These are phyloP conservation scores for Taphrina confusa DNA, from an alignment of 1,139 yeast species.

Conservation along the genomic window DNA sequence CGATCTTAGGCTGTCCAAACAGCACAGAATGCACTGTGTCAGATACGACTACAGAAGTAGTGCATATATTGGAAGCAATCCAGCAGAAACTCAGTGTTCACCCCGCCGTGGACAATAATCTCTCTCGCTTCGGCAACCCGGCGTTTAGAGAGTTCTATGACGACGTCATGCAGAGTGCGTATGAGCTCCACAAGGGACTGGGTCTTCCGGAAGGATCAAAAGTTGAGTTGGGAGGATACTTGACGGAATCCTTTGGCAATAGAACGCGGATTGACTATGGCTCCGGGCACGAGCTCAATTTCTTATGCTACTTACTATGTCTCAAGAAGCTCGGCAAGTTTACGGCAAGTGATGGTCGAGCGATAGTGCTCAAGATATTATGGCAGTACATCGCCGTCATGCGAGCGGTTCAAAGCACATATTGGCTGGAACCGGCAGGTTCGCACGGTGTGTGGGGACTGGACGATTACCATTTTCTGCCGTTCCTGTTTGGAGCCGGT, in stretches of 20 bases:
- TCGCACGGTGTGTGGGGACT: constrained; percentile 97
- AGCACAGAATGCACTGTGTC: constrained; percentile 35
- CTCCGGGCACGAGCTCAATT: constrained; percentile 93
- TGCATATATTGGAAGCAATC: constrained; percentile 52
- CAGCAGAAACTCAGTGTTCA: constrained; percentile 53
- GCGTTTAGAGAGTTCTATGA: constrained; percentile 87
- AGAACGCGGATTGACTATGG: constrained; percentile 89
- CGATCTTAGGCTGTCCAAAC: constrained; percentile 63
- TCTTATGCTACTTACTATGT: constrained; percentile 64
- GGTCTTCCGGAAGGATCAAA: constrained; percentile 10
- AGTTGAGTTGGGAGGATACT: constrained; percentile 49
- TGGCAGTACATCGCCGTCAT: constrained; percentile 56
- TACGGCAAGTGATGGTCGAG: constrained; percentile 36
- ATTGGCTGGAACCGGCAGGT: constrained; percentile 96
- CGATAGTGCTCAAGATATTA: constrained; percentile 59
- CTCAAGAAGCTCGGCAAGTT: constrained; percentile 39
- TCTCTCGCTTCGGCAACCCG: constrained; percentile 84
- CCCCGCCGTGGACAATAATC: constrained; percentile 71
- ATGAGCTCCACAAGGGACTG: constrained; percentile 8
- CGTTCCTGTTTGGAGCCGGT: constrained; percentile 83
- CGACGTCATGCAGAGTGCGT: constrained; percentile 49
- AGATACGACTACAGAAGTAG: constrained; percentile 7
- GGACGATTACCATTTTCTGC: constrained; percentile 93
- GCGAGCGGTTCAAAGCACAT: constrained; percentile 51
- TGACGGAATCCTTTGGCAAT: constrained; percentile 79